These are phyloP conservation scores for Boeremia exigua DNA, from an alignment of 2,329 filamentous ascomycete genomes.

Conservation along the genomic window DNA sequence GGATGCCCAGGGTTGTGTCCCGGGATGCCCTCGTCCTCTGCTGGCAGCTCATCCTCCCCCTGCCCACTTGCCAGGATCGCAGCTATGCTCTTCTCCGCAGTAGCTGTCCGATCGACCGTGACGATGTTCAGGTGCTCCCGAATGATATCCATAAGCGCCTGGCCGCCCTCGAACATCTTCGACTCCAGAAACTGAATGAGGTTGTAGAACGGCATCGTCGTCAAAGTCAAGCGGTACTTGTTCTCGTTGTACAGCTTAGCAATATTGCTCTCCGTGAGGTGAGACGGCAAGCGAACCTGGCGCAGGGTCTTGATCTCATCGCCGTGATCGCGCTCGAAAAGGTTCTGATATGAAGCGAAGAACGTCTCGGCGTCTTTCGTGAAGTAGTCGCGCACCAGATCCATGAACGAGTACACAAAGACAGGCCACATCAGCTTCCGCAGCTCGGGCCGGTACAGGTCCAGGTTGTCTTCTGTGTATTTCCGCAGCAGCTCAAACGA, in stretches of 20 bases:
- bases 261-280: conserved; percentile 77
- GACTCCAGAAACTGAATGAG: conserved; percentile 88
- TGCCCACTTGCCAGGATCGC: conserved; percentile 63
- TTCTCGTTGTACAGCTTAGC: conserved; percentile 82
- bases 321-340: conserved; percentile 77
- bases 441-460: conserved; percentile 91
- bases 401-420: conserved; percentile 91
- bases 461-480: conserved; percentile 91
- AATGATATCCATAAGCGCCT: conserved; percentile 77
- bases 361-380: conserved; percentile 75
- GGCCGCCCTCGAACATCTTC: conserved; percentile 81
- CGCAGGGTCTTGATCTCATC: conserved; percentile 82
- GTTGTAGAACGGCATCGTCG: conserved; percentile 79
- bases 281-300: conserved; percentile 75
- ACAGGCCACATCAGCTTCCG: conserved; percentile 88
- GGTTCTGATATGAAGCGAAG: conserved; percentile 69
- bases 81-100: conserved; percentile 65
- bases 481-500: conserved; percentile 75
- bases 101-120: conserved; percentile 62
- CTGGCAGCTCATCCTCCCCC: conserved; percentile 62
- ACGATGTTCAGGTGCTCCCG: conserved; percentile 65
- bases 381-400: conserved; percentile 75
- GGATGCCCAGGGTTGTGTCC: conserved; percentile 71
- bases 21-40: conserved; percentile 72
- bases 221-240: conserved; percentile 90